Percentiles rank a stretch among this genome's conserved stretches.
phyloP scores from a whole-genome alignment of 352 stramenopile species.

The Globisporangium middletonii region DNA sequence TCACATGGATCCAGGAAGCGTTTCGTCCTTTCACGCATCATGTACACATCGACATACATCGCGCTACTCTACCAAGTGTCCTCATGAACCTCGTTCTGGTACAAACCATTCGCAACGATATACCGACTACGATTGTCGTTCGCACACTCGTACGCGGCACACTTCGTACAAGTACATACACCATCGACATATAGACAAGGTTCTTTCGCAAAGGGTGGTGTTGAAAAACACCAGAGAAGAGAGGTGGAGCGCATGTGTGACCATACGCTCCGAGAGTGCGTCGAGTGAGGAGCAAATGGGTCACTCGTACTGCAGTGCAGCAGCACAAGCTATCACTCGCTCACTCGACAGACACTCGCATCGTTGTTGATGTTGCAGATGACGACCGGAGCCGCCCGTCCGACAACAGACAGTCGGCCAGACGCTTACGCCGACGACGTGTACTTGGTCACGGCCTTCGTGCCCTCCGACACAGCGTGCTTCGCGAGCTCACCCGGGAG shows the following conservation, averaged over 20 bases:
- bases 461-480: conserved; percentile 96
- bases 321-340: not conserved
- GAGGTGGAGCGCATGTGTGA: no score
- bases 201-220: conserved; percentile 68
- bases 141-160: not conserved
- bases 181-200: not conserved
- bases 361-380: not conserved
- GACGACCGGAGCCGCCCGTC: no score
- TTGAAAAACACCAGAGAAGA: conserved; percentile 75
- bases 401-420: not conserved
- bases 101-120: no score
- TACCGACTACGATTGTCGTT: no score
- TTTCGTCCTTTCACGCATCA: no score
- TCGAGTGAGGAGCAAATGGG: no score
- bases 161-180: not conserved
- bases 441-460: conserved; percentile 95
- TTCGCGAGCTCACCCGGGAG: conserved; percentile 96
- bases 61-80: no score
- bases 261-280: no score
- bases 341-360: not conserved
- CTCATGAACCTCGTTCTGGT: no score
- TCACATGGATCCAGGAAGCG: no score
- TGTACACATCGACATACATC: no score
- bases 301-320: not conserved
- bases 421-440: conserved; percentile 76